phyloP scores from a whole-genome alignment of 345 rosid species.

The Aegle marmelos region DNA sequence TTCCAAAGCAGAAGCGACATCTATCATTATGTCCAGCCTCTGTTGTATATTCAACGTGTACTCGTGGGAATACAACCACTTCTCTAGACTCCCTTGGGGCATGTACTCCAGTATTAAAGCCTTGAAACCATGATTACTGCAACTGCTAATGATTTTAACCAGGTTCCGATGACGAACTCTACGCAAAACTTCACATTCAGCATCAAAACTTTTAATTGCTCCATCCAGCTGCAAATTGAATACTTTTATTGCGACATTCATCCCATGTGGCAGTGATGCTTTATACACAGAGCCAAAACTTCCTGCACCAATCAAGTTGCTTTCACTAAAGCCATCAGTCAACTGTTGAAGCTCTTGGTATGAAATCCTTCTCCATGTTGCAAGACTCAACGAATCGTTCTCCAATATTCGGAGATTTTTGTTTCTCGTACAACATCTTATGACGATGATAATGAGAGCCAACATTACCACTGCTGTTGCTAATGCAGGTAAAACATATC shows the following conservation, averaged over 20 bases:
- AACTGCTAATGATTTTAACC: neutral
- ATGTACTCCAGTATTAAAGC: neutral
- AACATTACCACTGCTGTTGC: neutral
- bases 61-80: neutral
- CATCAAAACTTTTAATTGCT: neutral
- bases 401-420: neutral
- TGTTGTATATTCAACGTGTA: neutral
- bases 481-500: neutral
- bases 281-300: neutral
- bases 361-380: neutral
- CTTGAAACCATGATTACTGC: neutral
- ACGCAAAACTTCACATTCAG: neutral
- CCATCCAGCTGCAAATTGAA: neutral
- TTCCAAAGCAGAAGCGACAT: constrained; percentile 12
- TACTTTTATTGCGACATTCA: neutral
- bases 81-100: neutral
- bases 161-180: neutral
- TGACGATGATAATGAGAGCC: neutral
- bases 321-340: neutral
- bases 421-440: neutral
- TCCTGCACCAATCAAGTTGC: neutral
- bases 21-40: constrained; percentile 3
- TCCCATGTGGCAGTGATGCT: neutral
- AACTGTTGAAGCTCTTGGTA: neutral
- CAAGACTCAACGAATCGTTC: neutral